Conservation (phyloP, 495 filamentous ascomycete species). For the Neurospora intermedia region DNA sequence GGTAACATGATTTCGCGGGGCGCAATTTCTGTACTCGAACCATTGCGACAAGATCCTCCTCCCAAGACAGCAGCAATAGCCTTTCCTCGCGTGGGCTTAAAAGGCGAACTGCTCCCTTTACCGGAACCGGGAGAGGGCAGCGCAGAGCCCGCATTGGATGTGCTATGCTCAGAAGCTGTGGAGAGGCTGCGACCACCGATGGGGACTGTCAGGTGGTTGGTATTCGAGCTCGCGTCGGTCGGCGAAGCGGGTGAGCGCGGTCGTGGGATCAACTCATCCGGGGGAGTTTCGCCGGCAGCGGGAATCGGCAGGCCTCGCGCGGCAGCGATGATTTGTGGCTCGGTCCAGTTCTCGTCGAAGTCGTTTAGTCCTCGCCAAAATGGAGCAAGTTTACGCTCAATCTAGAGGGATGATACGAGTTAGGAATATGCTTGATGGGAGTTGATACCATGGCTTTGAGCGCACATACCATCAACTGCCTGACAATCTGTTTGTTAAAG, state of each 20-base stretch:
- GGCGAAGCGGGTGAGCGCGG: conserved; percentile 29
- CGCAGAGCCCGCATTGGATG: conserved; percentile 39
- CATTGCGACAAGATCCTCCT: conserved; percentile 55
- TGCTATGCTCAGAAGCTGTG: conserved; percentile 52
- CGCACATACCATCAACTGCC: conserved; percentile 74
- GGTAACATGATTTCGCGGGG: conserved; percentile 73
- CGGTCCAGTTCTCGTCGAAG: conserved; percentile 79
- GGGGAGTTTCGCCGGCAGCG: conserved; percentile 67
- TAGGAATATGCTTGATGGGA: not conserved
- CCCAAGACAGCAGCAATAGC: conserved; percentile 72
- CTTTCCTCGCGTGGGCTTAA: conserved; percentile 54
- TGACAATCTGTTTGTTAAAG: conserved; percentile 80
- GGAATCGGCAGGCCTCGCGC: conserved; percentile 80
- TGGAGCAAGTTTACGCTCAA: conserved; percentile 84
- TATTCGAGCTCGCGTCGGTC: conserved; percentile 26
- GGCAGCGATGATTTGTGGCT: conserved; percentile 85
- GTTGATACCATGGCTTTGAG: not conserved
- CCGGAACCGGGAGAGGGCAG: conserved; percentile 48
- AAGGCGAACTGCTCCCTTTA: conserved; percentile 27
- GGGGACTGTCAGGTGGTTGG: conserved; percentile 63
- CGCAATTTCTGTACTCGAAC: conserved; percentile 53
- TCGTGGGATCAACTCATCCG: conserved; percentile 48
- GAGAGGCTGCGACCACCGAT: conserved; percentile 67
- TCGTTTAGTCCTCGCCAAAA: conserved; percentile 95
- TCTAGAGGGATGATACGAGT: conserved; percentile 37